Evolutionary conservation across 106 monocot species (phyloP).

Genomic region (Vanilla planifolia): DNA sequence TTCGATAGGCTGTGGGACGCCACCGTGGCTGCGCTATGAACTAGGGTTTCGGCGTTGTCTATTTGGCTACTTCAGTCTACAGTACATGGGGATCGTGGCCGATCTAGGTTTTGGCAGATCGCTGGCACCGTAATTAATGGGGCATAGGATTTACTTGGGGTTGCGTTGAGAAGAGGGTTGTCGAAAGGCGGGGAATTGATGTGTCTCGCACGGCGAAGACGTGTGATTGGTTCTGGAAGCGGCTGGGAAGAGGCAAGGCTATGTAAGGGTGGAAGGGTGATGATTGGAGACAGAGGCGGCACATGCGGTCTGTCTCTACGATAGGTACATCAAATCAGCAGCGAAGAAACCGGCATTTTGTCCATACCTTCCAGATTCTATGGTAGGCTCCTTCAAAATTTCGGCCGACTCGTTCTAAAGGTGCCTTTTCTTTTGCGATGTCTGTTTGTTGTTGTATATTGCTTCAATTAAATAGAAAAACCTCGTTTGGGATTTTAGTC

Average conservation of each 20-base stretch:
- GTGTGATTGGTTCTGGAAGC: slow-evolving; percentile 15
- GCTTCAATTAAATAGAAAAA: neutral
- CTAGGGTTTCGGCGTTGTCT: slow-evolving; percentile 16
- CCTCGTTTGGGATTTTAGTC: neutral
- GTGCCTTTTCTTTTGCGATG: slow-evolving; percentile 10
- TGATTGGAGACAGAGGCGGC: slow-evolving; percentile 39
- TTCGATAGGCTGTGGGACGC: neutral
- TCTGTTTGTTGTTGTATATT: neutral
- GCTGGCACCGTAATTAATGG: neutral
- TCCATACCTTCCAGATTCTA: slow-evolving; percentile 7
- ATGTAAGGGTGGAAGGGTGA: slow-evolving; percentile 80
- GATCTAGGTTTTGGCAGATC: slow-evolving; percentile 23
- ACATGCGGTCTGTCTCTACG: slow-evolving; percentile 65
- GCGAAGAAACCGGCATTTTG: slow-evolving; percentile 9
- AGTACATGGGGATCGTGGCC: slow-evolving; percentile 4
- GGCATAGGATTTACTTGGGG: slow-evolving; percentile 21
- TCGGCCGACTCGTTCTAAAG: slow-evolving; percentile 44
- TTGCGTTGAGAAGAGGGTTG: neutral
- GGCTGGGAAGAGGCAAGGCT: slow-evolving; percentile 49
- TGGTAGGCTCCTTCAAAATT: slow-evolving; percentile 17
- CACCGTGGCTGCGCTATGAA: neutral
- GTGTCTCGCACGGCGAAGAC: slow-evolving; percentile 23
- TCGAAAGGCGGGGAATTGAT: slow-evolving; percentile 20
- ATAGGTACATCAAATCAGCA: slow-evolving; percentile 28
- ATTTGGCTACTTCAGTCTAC: neutral